Percentiles rank a stretch among this genome's conserved stretches.
phyloP scores from a whole-genome alignment of 1,139 yeast genomes.

The Kodamaea sp. region DNA sequence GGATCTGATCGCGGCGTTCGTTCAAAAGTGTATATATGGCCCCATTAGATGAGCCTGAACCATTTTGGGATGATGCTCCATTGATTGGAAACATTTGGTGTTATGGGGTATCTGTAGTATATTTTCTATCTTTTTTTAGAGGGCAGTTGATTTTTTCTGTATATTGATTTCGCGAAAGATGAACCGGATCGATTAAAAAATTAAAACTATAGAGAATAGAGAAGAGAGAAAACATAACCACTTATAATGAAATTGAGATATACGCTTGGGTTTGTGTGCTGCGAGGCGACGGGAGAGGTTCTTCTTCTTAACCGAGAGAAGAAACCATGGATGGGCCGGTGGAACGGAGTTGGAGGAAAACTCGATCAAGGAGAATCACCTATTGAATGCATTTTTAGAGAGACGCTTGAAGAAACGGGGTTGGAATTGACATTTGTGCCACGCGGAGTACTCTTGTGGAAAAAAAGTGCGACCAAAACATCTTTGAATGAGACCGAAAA shows the following conservation, averaged over 20 bases:
- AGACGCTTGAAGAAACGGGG: conserved; percentile 46
- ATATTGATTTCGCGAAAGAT: too few relatives aligned
- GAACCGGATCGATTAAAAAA: too few relatives aligned
- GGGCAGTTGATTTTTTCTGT: not conserved
- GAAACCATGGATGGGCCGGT: conserved; percentile 50
- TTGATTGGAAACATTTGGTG: not conserved
- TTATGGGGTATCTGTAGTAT: not conserved
- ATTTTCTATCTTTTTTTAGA: not conserved
- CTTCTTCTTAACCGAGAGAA: conserved; percentile 42
- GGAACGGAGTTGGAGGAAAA: conserved; percentile 54
- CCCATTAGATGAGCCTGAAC: not conserved
- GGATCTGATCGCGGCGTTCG: conserved; percentile 17
- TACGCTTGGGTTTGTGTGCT: conserved; percentile 39
- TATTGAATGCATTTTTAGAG: conserved; percentile 39
- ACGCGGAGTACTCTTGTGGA: conserved; percentile 42
- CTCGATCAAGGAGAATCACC: conserved; percentile 36
- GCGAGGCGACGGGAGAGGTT: conserved; percentile 30
- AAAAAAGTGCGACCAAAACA: conserved; percentile 13
- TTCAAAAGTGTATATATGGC: conserved; percentile 13
- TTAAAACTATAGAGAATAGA: too few relatives aligned
- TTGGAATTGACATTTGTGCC: conserved; percentile 17
- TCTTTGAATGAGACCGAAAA: conserved; percentile 8
- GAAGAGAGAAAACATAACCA: not conserved
- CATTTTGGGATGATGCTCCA: not conserved
- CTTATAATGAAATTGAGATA: conserved; percentile 18